phyloP scores from a whole-genome alignment of 164 flowering plant genomes.

The Nymphaea colorata region DNA sequence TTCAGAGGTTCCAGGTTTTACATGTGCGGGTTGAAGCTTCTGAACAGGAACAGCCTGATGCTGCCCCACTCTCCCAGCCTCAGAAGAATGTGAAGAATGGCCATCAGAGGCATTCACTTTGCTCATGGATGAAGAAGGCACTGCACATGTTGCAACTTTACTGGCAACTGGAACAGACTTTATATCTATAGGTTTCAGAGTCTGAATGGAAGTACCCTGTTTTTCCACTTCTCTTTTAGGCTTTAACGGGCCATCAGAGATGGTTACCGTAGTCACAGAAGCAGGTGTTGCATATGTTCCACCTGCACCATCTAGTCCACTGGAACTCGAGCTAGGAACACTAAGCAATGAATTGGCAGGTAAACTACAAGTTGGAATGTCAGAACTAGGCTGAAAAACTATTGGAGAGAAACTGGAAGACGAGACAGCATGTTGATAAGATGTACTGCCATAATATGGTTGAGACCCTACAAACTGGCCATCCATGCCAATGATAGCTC shows the following conservation, averaged over 20 bases:
- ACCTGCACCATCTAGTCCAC: conserved; percentile 20
- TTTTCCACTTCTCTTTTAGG: no score
- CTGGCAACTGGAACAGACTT: no score
- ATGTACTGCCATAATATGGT: conserved; percentile 36
- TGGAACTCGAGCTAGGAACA: conserved; percentile 16
- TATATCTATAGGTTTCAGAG: no score
- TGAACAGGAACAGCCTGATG: not conserved
- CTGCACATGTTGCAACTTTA: no score
- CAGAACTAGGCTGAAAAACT: conserved; percentile 37
- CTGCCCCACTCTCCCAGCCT: not conserved
- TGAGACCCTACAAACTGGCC: conserved; percentile 46
- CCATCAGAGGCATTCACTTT: not conserved
- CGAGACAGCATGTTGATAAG: conserved; percentile 37
- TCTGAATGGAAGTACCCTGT: no score
- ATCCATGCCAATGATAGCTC: conserved; percentile 60
- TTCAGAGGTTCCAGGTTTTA: not conserved
- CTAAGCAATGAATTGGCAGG: conserved; percentile 21
- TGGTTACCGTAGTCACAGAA: not conserved
- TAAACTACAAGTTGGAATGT: conserved; percentile 23
- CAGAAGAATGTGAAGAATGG: not conserved
- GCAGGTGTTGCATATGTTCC: not conserved
- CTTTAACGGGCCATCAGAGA: not conserved
- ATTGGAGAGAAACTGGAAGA: conserved; percentile 41
- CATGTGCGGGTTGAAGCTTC: not conserved
- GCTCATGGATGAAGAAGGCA: no score